Base-by-base conservation (phyloP, 1,284 basidiomycete genomes). In the Cutaneotrichosporon cavernicola region DNA sequence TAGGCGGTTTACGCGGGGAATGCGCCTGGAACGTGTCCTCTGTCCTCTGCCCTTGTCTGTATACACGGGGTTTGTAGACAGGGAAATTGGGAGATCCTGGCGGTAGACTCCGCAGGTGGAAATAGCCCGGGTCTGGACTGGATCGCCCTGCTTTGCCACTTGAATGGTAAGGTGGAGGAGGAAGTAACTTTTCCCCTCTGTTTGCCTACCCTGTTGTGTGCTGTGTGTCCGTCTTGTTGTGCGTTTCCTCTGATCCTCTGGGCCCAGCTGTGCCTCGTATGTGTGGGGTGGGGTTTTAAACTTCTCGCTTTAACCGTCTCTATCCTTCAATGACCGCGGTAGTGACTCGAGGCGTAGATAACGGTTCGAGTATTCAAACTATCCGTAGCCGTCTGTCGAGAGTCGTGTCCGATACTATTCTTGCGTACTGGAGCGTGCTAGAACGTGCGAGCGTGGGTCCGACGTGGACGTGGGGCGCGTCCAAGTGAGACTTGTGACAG, bases 1-100 rank as follows among this genome's bases (percentile, higher is more conserved):
- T n/a, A 16, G 43, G 43, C 18, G 43, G 43, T n/a, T n/a, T 46
- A 46, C 43, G 43, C 43, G 43, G 43, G 43, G 43, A 46, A 46
- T 46, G 43, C 43, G 4, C 43, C 43, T 46, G 14, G 43, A 5
- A 26, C 26, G 26, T 26, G 26, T 26, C 26, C 26, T 26, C 26
- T 26, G 26, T 26, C 26, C 26, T 26, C 26, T 3, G 1, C 3
- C 10, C 16, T 5, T 40, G 1, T 40, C 10, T 2, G 1, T 1
- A 16, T n/a, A 46, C 43, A 46, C 43, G 16, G 43, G 18, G 43
- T 46, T 7, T 46, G 43, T 40, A 16, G 4, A 10, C 16, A 40
- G 43, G 43, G 16, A 0, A 7, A 18, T 16, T 18, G 38, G 8
- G 11, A 16, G 8, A 13, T 5, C 14, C 14, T 6, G 40, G 40